These are phyloP conservation scores for Hypericum androsaemum DNA, from an alignment of 345 rosid genomes.

Conservation along the genomic window DNA sequence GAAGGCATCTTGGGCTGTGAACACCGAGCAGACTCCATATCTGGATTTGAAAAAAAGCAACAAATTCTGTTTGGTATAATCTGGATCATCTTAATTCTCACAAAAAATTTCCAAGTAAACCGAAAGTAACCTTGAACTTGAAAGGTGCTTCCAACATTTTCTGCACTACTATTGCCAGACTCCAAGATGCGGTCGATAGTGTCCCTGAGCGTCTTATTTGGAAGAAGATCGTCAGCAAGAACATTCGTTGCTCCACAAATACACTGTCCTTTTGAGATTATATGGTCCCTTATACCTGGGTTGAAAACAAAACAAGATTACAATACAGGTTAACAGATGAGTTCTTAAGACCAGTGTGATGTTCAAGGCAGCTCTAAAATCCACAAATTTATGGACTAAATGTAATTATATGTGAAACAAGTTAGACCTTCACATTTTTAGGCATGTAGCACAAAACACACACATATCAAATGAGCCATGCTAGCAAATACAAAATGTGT, in stretches of 20 bases:
- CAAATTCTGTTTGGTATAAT: background rate
- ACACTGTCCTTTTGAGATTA: constrained; percentile 67
- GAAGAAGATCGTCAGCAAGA: constrained; percentile 94
- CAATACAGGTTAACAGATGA: background rate
- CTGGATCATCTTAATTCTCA: background rate
- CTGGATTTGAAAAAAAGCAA: constrained; percentile 23
- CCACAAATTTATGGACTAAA: too few relatives aligned
- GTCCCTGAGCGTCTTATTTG: constrained; percentile 90
- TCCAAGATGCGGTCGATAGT: constrained; percentile 87
- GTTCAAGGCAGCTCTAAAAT: too few relatives aligned
- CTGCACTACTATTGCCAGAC: constrained; percentile 81
- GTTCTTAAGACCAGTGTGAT: too few relatives aligned
- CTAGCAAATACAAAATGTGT: too few relatives aligned
- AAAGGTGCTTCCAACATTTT: constrained; percentile 64
- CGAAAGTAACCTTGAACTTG: constrained; percentile 75
- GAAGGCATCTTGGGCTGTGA: constrained; percentile 64
- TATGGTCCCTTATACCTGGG: constrained; percentile 79
- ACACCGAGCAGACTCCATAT: constrained; percentile 74
- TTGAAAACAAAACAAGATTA: constrained; percentile 7
- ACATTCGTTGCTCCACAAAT: constrained; percentile 76
- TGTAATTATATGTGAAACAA: too few relatives aligned
- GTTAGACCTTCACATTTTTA: too few relatives aligned
- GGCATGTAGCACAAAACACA: too few relatives aligned
- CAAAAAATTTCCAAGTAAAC: background rate
- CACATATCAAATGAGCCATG: too few relatives aligned